Evolutionary conservation across 495 filamentous ascomycete species (phyloP).

Genomic region (Penicillium lagena): DNA sequence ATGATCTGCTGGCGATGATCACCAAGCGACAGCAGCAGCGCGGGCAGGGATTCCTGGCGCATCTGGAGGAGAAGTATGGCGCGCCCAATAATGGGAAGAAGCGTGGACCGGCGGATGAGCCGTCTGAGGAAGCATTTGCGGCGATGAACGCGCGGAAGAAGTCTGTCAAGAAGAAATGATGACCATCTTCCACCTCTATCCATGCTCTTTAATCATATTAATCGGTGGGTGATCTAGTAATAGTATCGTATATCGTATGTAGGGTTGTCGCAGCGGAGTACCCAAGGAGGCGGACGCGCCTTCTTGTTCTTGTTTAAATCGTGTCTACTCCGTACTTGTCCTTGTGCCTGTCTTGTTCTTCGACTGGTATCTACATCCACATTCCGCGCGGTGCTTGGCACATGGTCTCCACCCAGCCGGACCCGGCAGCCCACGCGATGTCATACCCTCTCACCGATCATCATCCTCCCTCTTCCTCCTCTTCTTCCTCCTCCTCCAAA

Average conservation of each 20-base stretch:
- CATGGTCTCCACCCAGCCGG: slow-evolving; percentile 16
- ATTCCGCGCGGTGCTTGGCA: slow-evolving; percentile 13
- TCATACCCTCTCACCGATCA: slow-evolving; percentile 7
- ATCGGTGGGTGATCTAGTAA: no score
- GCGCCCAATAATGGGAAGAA: slow-evolving; percentile 17
- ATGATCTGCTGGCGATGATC: slow-evolving; percentile 20
- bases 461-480: no score
- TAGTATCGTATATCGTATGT: no score
- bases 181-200: no score
- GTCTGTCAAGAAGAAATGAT: slow-evolving; percentile 2
- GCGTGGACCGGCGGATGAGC: slow-evolving; percentile 20
- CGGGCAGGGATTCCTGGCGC: slow-evolving; percentile 17
- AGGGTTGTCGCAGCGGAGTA: no score
- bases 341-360: no score
- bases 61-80: slow-evolving; percentile 21
- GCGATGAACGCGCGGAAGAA: slow-evolving; percentile 21
- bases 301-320: no score
- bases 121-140: slow-evolving; percentile 28
- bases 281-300: no score
- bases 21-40: slow-evolving; percentile 20
- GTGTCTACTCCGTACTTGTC: no score
- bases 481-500: no score
- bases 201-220: no score
- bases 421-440: slow-evolving; percentile 24
- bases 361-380: no score